Base-by-base conservation (phyloP, 306 rosid genomes). In the Oxytropis ochrocephala region DNA sequence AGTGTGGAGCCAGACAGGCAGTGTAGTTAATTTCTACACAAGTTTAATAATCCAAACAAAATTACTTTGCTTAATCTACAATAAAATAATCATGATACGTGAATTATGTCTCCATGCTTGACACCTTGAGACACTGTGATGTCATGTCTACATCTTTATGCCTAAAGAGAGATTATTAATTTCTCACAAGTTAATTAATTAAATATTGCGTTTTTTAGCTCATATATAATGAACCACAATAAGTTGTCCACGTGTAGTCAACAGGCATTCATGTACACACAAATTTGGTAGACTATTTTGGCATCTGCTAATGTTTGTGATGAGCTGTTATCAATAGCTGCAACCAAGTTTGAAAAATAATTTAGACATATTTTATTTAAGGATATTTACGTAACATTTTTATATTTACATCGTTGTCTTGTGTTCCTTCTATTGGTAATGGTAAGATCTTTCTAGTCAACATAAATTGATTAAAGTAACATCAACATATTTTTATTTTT, bases 331-430 rank as follows among this genome's bases (percentile, higher is more conserved):
- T 82, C 76, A 65, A 75, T 74, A 54, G 77, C 53, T 74, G 69
- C 83, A 86, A 83, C 87, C 70, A 85, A 89, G 88, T 18, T 84
- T 82, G 85, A 83, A 83, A 79, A 74, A 55, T 75, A 75, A 49
- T 43, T 53, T 49, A 10, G 62, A 36, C 16, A 41, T 73, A 59
- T 67, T 17, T 75, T 49, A 59, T 62, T 75, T 68, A 49, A 68
- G 43, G 54, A 55, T 52, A 19, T 50, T 68, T 62, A 41, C 8
- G 10, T 17, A 9, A 5, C 78, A 17, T 1, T 41, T 76, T 77
- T 36, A 6, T 36, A 56, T 67, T 21, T 2, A 18, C 19, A 0
- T 16, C 5, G 27, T 3, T 13, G 17, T 39, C 11, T 30, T 6
- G 12, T 70, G 55, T 14, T 69, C 39, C 43, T 41, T 50, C 78